Conservation (phyloP, 1,139 yeast species). For the Geotrichum carabidarum region DNA sequence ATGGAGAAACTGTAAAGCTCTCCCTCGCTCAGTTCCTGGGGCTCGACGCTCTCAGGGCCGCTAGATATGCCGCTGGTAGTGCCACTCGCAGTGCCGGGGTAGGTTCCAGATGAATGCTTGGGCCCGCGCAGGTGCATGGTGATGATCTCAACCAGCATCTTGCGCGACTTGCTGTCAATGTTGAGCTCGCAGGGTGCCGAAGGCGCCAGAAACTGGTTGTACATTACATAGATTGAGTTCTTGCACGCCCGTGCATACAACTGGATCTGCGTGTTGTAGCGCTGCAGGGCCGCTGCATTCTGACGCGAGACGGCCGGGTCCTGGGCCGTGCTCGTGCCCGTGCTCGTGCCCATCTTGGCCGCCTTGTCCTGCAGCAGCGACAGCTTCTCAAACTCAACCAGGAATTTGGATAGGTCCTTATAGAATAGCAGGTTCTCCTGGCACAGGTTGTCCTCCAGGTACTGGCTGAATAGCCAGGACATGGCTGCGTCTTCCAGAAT, state of each 20-base stretch:
- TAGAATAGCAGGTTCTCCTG: conserved; percentile 73
- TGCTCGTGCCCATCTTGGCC: conserved; percentile 27
- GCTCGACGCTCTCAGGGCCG: not conserved
- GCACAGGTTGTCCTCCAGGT: conserved; percentile 60
- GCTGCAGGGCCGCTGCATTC: not conserved
- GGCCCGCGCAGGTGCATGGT: conserved; percentile 28
- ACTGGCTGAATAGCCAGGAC: conserved; percentile 59
- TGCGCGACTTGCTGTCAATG: conserved; percentile 56
- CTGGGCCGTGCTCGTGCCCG: conserved; percentile 17
- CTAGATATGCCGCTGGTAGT: not conserved
- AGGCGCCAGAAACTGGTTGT: conserved; percentile 59
- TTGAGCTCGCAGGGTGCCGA: conserved; percentile 72
- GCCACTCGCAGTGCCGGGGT: not conserved
- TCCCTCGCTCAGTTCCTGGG: not conserved
- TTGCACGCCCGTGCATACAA: conserved; percentile 16
- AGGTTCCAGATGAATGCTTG: not conserved
- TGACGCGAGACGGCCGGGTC: not conserved
- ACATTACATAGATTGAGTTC: conserved; percentile 57
- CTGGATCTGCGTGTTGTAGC: conserved; percentile 1
- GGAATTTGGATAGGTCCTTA: conserved; percentile 49
- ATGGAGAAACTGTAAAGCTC: not conserved
- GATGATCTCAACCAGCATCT: conserved; percentile 46
- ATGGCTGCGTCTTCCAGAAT: conserved; percentile 75
- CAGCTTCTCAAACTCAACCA: conserved; percentile 39
- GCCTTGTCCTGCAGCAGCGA: conserved; percentile 26